Conservation (phyloP, 2,329 filamentous ascomycete genomes). For the Colletotrichum navitas region DNA sequence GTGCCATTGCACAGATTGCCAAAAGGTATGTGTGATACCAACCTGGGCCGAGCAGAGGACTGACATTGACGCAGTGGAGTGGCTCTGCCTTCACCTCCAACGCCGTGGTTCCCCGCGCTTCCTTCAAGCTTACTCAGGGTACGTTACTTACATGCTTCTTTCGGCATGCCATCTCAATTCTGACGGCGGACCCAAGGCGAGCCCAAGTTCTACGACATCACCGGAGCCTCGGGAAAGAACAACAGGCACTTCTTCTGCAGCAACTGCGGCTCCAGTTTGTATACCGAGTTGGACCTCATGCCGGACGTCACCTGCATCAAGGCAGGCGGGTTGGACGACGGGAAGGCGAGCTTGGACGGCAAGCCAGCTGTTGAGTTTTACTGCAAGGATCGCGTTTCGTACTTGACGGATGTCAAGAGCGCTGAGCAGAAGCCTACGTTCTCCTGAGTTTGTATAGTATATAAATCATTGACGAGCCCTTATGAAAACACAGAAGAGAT, state of each 20-base stretch:
- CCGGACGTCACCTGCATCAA: slow-evolving; percentile 63
- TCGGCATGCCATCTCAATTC: neutral
- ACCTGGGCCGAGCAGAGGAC: neutral
- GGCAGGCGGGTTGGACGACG: slow-evolving; percentile 63
- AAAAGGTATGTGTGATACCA: slow-evolving; percentile 57
- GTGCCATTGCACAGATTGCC: slow-evolving; percentile 67
- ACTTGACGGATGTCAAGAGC: slow-evolving; percentile 56
- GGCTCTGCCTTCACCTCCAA: slow-evolving; percentile 69
- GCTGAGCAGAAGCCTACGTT: slow-evolving; percentile 59
- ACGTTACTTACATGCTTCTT: neutral
- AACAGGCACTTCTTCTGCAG: slow-evolving; percentile 69
- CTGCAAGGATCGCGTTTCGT: slow-evolving; percentile 61
- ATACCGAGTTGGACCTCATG: slow-evolving; percentile 66
- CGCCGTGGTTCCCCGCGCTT: slow-evolving; percentile 59
- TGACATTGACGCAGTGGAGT: slow-evolving; percentile 54
- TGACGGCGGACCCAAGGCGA: slow-evolving; percentile 50
- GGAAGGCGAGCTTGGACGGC: slow-evolving; percentile 56
- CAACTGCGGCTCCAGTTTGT: slow-evolving; percentile 64
- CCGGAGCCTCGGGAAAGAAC: slow-evolving; percentile 63
- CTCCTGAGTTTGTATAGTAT: neutral
- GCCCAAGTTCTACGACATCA: slow-evolving; percentile 61
- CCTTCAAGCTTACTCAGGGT: slow-evolving; percentile 65
- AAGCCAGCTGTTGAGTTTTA: slow-evolving; percentile 66
- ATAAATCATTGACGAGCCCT: neutral
- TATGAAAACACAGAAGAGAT: neutral